Percentiles rank a stretch among this genome's conserved stretches.
Evolutionary conservation across 305 asterid genomes (phyloP).

Genomic region (Plantago coronopus): DNA sequence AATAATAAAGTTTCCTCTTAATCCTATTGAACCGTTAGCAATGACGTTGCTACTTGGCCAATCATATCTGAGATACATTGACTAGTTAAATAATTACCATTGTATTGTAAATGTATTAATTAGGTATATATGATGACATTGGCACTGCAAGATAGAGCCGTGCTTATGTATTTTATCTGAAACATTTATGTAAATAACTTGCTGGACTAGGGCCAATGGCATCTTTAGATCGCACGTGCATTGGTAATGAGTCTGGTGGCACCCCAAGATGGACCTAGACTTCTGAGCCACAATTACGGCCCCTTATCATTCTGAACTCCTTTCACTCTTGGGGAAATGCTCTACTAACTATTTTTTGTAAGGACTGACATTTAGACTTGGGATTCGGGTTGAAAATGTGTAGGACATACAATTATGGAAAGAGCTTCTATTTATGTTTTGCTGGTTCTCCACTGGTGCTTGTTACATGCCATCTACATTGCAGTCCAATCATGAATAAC

Average conservation of each 20-base stretch:
- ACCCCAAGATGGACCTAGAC: constrained; percentile 1
- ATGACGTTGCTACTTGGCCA: no score
- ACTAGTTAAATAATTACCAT: no score
- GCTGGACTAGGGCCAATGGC: constrained; percentile 5
- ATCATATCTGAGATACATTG: no score
- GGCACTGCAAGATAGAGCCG: no score
- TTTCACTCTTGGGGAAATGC: constrained; percentile 6
- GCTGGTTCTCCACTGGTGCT: constrained; percentile 3
- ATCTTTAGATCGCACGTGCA: constrained; percentile 8
- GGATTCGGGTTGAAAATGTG: no score
- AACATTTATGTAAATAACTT: constrained; percentile 5
- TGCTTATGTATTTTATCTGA: no score
- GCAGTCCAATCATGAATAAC: constrained; percentile 11
- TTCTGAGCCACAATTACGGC: constrained; percentile 4
- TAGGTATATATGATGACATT: no score
- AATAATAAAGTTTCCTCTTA: no score
- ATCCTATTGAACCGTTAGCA: no score
- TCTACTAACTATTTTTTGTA: constrained; percentile 3
- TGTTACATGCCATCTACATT: background rate
- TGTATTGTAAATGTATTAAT: no score
- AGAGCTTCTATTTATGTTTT: constrained; percentile 12
- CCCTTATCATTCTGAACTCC: constrained; percentile 1
- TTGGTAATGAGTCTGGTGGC: background rate
- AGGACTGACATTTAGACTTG: background rate
- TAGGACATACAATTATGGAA: background rate